A percentile compares a stretch with the other conserved stretches of the same genome.
Evolutionary conservation across 1,139 yeast species (phyloP).

Genomic region (Diutina siamensis): DNA sequence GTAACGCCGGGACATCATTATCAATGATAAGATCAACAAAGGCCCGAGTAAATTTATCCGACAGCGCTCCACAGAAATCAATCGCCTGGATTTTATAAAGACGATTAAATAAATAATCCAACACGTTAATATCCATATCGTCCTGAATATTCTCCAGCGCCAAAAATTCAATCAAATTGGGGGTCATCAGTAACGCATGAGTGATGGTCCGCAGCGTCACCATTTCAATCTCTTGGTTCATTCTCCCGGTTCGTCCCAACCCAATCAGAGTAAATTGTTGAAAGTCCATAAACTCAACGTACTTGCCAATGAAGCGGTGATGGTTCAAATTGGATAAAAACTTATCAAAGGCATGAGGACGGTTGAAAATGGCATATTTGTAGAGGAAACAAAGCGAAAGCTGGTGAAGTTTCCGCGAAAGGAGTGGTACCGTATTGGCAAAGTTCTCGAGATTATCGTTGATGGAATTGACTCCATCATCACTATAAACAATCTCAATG

Average conservation of each 20-base stretch:
- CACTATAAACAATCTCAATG: slow-evolving; percentile 32
- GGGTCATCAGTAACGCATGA: slow-evolving; percentile 48
- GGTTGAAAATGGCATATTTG: slow-evolving; percentile 60
- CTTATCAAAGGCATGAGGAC: slow-evolving; percentile 73
- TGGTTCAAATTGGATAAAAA: slow-evolving; percentile 47
- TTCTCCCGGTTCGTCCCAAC: slow-evolving; percentile 75
- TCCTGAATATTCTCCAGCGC: slow-evolving; percentile 82
- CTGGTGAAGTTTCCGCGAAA: slow-evolving; percentile 24
- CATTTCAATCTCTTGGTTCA: slow-evolving; percentile 89
- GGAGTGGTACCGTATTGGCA: slow-evolving; percentile 27
- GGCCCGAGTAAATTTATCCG: slow-evolving; percentile 50
- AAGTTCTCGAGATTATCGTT: slow-evolving; percentile 32
- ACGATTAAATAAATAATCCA: slow-evolving; percentile 48
- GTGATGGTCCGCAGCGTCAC: slow-evolving; percentile 66
- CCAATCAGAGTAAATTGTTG: slow-evolving; percentile 87
- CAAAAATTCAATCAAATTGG: slow-evolving; percentile 64
- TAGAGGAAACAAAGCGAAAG: slow-evolving; percentile 31
- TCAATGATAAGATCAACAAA: slow-evolving; percentile 30
- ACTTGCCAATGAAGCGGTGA: slow-evolving; percentile 44
- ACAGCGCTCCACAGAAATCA: slow-evolving; percentile 86
- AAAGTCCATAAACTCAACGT: slow-evolving; percentile 72
- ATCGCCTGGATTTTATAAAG: slow-evolving; percentile 53
- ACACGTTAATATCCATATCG: slow-evolving; percentile 56
- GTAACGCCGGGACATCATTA: slow-evolving; percentile 6
- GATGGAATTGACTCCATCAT: slow-evolving; percentile 23